A percentile compares a stretch with the other conserved stretches of the same genome.
Evolutionary conservation across 345 rosid genomes (phyloP).

Genomic region (Eucalyptus rudis): DNA sequence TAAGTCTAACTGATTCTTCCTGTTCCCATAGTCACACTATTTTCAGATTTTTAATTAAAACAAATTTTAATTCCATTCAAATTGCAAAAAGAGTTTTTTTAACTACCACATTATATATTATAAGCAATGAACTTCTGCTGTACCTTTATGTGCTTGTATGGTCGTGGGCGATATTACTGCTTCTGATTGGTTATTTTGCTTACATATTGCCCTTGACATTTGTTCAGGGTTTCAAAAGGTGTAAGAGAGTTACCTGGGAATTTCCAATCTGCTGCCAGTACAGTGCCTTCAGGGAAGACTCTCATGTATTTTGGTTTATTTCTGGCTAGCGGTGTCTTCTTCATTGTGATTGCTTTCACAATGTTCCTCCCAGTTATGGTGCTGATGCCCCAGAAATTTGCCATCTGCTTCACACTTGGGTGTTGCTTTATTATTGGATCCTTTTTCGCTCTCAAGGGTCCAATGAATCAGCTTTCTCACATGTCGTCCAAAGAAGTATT

Average conservation of each 20-base stretch:
- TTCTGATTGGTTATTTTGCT: background rate
- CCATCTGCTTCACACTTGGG: slow-evolving; percentile 85
- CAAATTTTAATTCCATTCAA: background rate
- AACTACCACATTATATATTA: background rate
- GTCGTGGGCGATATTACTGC: background rate
- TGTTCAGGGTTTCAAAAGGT: slow-evolving; percentile 75
- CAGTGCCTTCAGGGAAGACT: slow-evolving; percentile 80
- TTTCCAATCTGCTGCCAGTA: slow-evolving; percentile 75
- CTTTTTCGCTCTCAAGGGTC: slow-evolving; percentile 86
- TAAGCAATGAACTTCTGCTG: background rate
- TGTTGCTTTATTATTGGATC: slow-evolving; percentile 77
- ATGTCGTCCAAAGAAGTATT: slow-evolving; percentile 84
- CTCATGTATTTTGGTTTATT: slow-evolving; percentile 76
- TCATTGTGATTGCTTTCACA: slow-evolving; percentile 73
- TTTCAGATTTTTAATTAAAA: background rate
- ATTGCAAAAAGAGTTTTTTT: background rate
- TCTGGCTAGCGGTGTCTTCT: slow-evolving; percentile 75
- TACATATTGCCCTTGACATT: background rate
- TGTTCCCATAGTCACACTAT: background rate
- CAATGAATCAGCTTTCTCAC: slow-evolving; percentile 64
- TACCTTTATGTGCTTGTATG: background rate
- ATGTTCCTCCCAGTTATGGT: slow-evolving; percentile 97
- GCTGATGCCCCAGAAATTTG: slow-evolving; percentile 88
- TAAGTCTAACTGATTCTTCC: background rate
- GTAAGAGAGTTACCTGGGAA: slow-evolving; percentile 77